These are phyloP conservation scores for Morella rubra DNA, from an alignment of 306 rosid species.

Conservation along the genomic window DNA sequence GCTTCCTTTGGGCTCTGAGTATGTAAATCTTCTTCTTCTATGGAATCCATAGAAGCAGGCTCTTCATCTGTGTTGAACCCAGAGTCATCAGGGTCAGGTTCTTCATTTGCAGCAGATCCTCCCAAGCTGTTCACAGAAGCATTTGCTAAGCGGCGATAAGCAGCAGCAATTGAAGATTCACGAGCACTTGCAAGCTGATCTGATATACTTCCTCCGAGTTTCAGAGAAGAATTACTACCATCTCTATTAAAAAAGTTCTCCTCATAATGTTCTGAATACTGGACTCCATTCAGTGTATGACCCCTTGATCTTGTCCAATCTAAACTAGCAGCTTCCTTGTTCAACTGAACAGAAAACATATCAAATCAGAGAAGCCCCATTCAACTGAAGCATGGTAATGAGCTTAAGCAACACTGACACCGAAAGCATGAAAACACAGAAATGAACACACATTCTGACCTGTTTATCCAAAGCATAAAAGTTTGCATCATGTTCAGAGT, in stretches of 20 bases:
- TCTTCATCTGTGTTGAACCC: slow-evolving; percentile 26
- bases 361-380: slow-evolving; percentile 23
- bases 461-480: slow-evolving; percentile 82
- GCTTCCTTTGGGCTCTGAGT: slow-evolving; percentile 27
- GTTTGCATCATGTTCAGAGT: slow-evolving; percentile 80
- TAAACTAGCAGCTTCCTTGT: slow-evolving; percentile 79
- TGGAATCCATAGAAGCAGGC: slow-evolving; percentile 26
- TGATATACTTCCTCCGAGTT: slow-evolving; percentile 70
- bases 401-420: slow-evolving; percentile 2
- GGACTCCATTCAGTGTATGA: slow-evolving; percentile 64
- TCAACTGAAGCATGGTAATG: slow-evolving; percentile 13
- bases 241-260: slow-evolving; percentile 43
- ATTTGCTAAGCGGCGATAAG: slow-evolving; percentile 53
- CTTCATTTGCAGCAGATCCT: slow-evolving; percentile 46
- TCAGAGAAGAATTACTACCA: slow-evolving; percentile 44
- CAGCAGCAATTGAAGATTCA: slow-evolving; percentile 78
- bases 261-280: slow-evolving; percentile 45
- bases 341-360: slow-evolving; percentile 55
- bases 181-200: slow-evolving; percentile 59
- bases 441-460: slow-evolving; percentile 41
- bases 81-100: slow-evolving; percentile 47
- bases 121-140: slow-evolving; percentile 36
- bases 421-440: not conserved
- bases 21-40: slow-evolving; percentile 29
- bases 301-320: slow-evolving; percentile 91